Evolutionary conservation across 2,329 filamentous ascomycete genomes (phyloP), one percentile per base, ranked within the genome.

Genomic region (Whalleya microplaca): DNA sequence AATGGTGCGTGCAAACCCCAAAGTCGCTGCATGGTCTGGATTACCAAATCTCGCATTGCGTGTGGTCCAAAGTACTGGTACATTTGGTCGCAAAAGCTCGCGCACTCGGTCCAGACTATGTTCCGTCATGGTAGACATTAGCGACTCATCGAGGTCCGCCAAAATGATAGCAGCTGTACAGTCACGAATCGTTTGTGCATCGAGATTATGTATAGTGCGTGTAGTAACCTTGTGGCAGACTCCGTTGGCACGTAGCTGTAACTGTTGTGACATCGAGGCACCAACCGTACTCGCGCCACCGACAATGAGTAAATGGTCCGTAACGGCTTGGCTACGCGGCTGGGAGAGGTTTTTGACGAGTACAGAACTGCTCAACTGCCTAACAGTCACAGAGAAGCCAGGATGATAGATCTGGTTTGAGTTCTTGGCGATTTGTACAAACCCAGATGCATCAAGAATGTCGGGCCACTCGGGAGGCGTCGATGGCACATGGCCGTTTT

Each of bases 371-470:
- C 59, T 62, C 16, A 72, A 64, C 48, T 78, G 76, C 9, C 76
- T 71, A 7, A 79, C 66, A 19, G 68, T 70, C n/a, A 79, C 52
- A 1, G 70, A 69, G 43, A 71, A 74, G 1, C 75, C 75, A 0
- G 67, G 60, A 2, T 65, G 56, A 27, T 66, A 70, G 14, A 59
- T 65, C 45, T 77, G 74, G 40, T 73, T 64, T 0, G 72, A 69
- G 41, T 73, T 69, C 16, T 62, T 65, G 1, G 69, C 67, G 0
- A 68, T 52, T n/a, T 60, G 55, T 2, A 59, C 50, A 29, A 78
- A 79, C 0, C 72, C 74, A 21, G 62, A 69, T 4, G 55, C 47
- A 1, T 74, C 67, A 0, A 78, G 67, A 1, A 70, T 23, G 10
- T 72, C 70, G 0, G 69, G 66, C 72, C 72, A 76, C 40, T 70